Evolutionary conservation across 257 asterid genomes (phyloP).

Genomic region (Salvia rosmarinus): DNA sequence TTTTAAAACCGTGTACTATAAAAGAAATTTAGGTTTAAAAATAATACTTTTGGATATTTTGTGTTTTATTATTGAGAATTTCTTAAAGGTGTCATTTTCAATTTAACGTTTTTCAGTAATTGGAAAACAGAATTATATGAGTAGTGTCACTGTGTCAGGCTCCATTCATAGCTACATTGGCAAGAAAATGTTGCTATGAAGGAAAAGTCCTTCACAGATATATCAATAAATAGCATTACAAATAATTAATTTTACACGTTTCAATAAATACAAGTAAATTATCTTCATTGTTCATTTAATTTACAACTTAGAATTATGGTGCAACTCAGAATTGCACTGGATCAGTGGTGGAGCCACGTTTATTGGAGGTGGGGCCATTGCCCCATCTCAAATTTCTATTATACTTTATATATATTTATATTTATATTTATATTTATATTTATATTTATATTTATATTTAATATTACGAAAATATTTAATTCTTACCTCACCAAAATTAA

Average conservation of each 20-base stretch:
- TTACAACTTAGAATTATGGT: not conserved
- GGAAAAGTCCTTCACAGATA: slow-evolving; percentile 3
- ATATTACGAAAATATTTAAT: too few relatives aligned
- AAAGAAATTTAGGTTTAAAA: too few relatives aligned
- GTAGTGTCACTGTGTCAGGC: not conserved
- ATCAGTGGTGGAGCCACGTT: too few relatives aligned
- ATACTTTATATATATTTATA: too few relatives aligned
- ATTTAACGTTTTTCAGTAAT: not conserved
- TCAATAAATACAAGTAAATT: not conserved
- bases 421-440: too few relatives aligned
- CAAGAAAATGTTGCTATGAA: not conserved
- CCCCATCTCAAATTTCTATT: too few relatives aligned
- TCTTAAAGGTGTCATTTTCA: not conserved
- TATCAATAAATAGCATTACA: slow-evolving; percentile 1
- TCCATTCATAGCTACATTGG: not conserved
- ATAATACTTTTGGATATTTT: not conserved
- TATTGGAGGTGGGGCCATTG: too few relatives aligned
- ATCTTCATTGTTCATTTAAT: not conserved
- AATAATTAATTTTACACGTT: not conserved
- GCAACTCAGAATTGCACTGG: too few relatives aligned
- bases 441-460: too few relatives aligned
- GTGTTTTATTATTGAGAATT: not conserved
- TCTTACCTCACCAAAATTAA: too few relatives aligned
- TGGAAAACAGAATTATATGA: not conserved
- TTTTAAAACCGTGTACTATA: too few relatives aligned